Conservation (phyloP, 768 basidiomycete species). For the Termitomyces bulborhizus region DNA sequence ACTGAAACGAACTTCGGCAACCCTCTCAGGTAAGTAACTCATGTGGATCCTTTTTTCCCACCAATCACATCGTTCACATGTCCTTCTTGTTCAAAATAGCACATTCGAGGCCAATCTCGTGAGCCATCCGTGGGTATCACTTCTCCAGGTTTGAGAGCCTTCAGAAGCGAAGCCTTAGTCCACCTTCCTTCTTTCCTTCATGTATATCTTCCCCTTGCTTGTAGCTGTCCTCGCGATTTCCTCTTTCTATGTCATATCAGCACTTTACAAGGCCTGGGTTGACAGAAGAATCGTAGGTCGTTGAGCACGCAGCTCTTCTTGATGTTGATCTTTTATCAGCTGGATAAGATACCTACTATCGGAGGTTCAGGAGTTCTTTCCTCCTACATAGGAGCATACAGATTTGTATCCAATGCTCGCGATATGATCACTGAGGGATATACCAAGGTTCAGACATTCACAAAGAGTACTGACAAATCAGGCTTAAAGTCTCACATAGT, state of each 20-base stretch:
- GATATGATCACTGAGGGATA: constrained; percentile 26
- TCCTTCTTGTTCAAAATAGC: too few species aligned
- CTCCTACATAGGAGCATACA: constrained; percentile 24
- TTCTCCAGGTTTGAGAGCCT: background rate
- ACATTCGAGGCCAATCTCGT: too few species aligned
- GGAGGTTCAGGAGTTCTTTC: constrained; percentile 23
- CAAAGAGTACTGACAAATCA: background rate
- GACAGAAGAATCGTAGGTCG: constrained; percentile 1
- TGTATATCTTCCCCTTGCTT: background rate
- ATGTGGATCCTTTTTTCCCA: too few species aligned
- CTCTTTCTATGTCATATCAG: background rate
- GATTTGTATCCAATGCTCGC: constrained; percentile 17
- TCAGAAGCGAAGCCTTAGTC: background rate
- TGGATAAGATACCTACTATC: constrained; percentile 23
- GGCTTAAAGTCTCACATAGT: background rate
- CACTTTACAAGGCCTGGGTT: constrained; percentile 3
- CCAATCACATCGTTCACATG: too few species aligned
- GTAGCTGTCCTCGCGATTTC: background rate
- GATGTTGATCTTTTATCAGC: background rate
- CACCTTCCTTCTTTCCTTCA: background rate
- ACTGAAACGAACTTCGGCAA: too few species aligned
- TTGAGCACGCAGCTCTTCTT: background rate
- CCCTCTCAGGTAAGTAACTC: constrained; percentile 14
- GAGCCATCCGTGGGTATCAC: too few species aligned
- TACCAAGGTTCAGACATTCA: constrained; percentile 16